Percentiles rank a stretch among this genome's conserved stretches.
These are phyloP conservation scores for Pythium apleroticum DNA, from an alignment of 352 stramenopile genomes.

Conservation along the genomic window DNA sequence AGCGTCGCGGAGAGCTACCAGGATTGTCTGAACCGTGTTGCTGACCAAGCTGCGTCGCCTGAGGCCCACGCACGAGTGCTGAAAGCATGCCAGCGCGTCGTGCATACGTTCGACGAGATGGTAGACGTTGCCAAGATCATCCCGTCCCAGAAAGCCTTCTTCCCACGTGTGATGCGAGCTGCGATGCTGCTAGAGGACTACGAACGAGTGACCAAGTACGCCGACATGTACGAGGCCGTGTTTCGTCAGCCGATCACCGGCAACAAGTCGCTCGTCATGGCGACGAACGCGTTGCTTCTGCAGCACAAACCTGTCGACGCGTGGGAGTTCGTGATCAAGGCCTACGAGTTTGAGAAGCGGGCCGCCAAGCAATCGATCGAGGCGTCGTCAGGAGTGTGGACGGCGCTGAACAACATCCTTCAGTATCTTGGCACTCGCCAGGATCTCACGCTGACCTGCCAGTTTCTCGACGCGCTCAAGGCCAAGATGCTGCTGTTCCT, in stretches of 20 bases:
- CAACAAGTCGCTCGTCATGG: conserved; percentile 42
- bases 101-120: background rate
- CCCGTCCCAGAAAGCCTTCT: conserved; percentile 8
- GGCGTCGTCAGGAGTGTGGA: conserved; percentile 5
- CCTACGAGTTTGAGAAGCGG: conserved; percentile 29
- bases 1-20: background rate
- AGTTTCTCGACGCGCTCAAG: conserved; percentile 37
- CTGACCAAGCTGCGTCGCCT: background rate
- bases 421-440: conserved; percentile 46
- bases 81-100: background rate
- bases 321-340: conserved; percentile 39
- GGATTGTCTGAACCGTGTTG: background rate
- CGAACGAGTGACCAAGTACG: conserved; percentile 39
- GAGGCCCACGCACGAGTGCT: background rate
- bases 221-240: conserved; percentile 32
- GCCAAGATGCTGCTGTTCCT: conserved; percentile 29
- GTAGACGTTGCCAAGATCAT: background rate
- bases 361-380: conserved; percentile 16
- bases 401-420: conserved; percentile 44
- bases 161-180: conserved; percentile 49
- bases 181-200: conserved; percentile 49
- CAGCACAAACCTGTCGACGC: conserved; percentile 43
- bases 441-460: conserved; percentile 32
- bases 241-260: background rate
- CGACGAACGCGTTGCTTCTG: conserved; percentile 53